phyloP scores from a whole-genome alignment of 1,139 yeast genomes.

The Yamadazyma sp. region DNA sequence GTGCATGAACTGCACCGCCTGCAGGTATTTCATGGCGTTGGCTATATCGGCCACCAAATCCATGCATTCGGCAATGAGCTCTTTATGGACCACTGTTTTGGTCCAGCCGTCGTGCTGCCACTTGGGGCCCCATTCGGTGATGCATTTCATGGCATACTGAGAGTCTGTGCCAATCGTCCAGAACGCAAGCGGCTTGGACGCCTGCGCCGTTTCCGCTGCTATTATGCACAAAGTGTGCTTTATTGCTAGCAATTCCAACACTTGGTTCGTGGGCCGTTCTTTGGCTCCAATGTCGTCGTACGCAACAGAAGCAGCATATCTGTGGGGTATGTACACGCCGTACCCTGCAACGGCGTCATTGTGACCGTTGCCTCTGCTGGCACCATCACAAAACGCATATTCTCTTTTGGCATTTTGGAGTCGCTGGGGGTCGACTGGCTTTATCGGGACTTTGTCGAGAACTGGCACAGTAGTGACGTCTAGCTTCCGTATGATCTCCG shows the following conservation, averaged over 20 bases:
- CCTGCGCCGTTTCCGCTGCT: constrained; percentile 6
- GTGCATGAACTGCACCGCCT: constrained; percentile 46
- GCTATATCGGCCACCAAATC: constrained; percentile 26
- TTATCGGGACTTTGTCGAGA: too few species aligned
- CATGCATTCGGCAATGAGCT: constrained; percentile 40
- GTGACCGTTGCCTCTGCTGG: constrained; percentile 55
- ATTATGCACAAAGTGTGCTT: constrained; percentile 51
- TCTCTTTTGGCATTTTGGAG: background rate
- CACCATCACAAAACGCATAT: constrained; percentile 69
- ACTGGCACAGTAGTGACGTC: too few species aligned
- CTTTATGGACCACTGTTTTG: constrained; percentile 49
- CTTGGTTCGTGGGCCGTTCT: constrained; percentile 65
- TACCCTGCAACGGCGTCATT: constrained; percentile 54
- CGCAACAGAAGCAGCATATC: constrained; percentile 50
- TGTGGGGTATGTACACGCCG: constrained; percentile 65
- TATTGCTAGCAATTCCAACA: constrained; percentile 77
- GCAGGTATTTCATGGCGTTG: constrained; percentile 29
- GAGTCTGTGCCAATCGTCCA: constrained; percentile 55
- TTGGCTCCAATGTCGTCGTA: background rate
- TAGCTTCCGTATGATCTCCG: too few species aligned
- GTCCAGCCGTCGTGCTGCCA: constrained; percentile 66
- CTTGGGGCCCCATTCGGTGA: constrained; percentile 49
- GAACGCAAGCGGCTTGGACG: constrained; percentile 14
- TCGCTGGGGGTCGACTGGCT: too few species aligned
- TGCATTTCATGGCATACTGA: constrained; percentile 47